These are phyloP conservation scores for Fusarium albosuccineum DNA, from an alignment of 2,329 filamentous ascomycete species.

Conservation along the genomic window DNA sequence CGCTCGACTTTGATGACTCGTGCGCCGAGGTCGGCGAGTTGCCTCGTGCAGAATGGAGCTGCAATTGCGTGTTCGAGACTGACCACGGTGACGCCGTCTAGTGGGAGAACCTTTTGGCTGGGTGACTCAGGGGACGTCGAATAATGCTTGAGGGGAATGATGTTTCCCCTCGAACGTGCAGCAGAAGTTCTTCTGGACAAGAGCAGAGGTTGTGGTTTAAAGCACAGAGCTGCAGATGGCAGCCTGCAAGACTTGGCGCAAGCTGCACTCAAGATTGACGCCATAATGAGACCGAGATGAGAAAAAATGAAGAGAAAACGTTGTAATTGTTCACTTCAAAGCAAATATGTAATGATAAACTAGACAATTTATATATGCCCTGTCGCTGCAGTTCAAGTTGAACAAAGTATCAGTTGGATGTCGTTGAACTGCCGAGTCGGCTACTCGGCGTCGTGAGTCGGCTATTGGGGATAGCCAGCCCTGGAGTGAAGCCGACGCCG, in stretches of 20 bases:
- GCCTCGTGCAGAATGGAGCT: constrained; percentile 66
- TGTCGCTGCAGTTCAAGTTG: background rate
- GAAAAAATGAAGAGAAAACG: background rate
- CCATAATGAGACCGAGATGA: background rate
- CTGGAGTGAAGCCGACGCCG: background rate
- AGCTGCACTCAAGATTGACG: background rate
- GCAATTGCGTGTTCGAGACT: constrained; percentile 68
- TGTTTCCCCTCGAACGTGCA: too few relatives aligned
- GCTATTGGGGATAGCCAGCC: background rate
- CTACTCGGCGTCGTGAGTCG: constrained; percentile 3
- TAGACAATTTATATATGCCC: too few relatives aligned
- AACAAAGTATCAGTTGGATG: background rate
- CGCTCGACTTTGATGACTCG: constrained; percentile 68
- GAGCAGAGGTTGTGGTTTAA: background rate
- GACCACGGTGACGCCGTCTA: constrained; percentile 62
- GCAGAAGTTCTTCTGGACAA: background rate
- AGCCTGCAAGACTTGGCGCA: background rate
- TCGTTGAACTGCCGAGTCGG: background rate
- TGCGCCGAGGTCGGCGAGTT: constrained; percentile 66
- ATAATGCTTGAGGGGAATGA: background rate
- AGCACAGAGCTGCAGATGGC: background rate
- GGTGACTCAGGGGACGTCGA: constrained; percentile 5
- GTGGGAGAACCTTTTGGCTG: constrained; percentile 16
- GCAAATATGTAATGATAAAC: too few relatives aligned
- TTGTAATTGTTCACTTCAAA: too few relatives aligned